Conservation (phyloP, 176 grass and related monocot genomes). For the Hordeum marinum region DNA sequence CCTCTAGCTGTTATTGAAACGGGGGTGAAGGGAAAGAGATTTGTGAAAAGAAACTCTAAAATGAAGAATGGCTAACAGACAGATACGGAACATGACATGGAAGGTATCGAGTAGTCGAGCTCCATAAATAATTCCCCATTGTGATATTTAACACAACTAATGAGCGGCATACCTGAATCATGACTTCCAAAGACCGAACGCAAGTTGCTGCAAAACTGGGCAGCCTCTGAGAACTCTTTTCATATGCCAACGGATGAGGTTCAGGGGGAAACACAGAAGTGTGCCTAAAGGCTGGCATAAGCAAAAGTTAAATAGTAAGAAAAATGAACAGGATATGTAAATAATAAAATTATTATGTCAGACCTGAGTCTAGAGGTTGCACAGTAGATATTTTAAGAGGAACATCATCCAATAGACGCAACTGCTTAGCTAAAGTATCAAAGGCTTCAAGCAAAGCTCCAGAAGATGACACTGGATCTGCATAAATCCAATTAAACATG, state of each 20-base stretch:
- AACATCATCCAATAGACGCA: conserved; percentile 70
- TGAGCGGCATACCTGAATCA: conserved; percentile 70
- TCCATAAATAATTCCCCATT: neutral
- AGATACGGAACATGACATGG: conserved; percentile 3
- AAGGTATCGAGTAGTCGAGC: neutral
- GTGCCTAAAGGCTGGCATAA: conserved; percentile 78
- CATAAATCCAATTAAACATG: conserved; percentile 7
- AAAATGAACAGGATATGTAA: conserved; percentile 4
- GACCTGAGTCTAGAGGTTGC: conserved; percentile 79
- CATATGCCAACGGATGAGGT: conserved; percentile 78
- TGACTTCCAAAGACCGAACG: conserved; percentile 64
- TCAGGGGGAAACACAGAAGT: conserved; percentile 86
- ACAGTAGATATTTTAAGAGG: conserved; percentile 90
- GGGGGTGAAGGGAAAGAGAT: neutral
- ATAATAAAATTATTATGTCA: conserved; percentile 1
- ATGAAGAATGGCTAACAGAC: neutral
- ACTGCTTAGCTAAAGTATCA: conserved; percentile 59
- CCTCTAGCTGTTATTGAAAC: conserved; percentile 66
- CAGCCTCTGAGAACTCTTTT: conserved; percentile 53
- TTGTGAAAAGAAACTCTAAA: conserved; percentile 13
- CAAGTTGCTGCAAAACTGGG: conserved; percentile 55
- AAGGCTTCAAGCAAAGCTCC: conserved; percentile 64
- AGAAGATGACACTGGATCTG: conserved; percentile 81
- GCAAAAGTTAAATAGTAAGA: conserved; percentile 5
- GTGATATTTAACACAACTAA: neutral